These are phyloP conservation scores for Ogataea methylovora DNA, from an alignment of 805 yeast species.

Conservation along the genomic window DNA sequence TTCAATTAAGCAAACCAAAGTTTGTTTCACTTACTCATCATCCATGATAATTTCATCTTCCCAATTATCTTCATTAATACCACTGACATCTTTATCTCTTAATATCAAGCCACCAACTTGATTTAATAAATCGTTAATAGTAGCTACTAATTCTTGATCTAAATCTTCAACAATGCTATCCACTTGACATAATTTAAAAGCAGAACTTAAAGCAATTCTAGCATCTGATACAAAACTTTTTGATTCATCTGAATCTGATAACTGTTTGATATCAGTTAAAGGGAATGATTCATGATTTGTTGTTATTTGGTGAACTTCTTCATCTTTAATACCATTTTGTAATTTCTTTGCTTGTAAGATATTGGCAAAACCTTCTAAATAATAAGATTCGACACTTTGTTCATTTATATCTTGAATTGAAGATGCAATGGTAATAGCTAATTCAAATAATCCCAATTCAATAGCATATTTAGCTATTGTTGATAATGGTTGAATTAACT, in stretches of 20 bases:
- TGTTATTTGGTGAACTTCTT: slow-evolving; percentile 13
- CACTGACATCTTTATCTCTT: slow-evolving; percentile 27
- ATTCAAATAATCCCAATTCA: slow-evolving; percentile 68
- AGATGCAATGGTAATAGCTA: slow-evolving; percentile 57
- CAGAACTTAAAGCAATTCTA: slow-evolving; percentile 31
- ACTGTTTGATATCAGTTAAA: slow-evolving; percentile 12
- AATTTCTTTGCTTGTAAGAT: slow-evolving; percentile 36
- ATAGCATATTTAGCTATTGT: slow-evolving; percentile 68
- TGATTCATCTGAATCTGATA: slow-evolving; percentile 23
- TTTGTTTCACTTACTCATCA: too few relatives aligned
- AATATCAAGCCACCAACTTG: slow-evolving; percentile 57
- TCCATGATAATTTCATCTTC: slow-evolving; percentile 42
- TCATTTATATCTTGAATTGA: slow-evolving; percentile 76
- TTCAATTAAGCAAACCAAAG: not conserved
- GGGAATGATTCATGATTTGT: slow-evolving; percentile 36
- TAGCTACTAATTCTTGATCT: slow-evolving; percentile 52
- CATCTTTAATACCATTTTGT: slow-evolving; percentile 15
- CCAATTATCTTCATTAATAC: slow-evolving; percentile 39
- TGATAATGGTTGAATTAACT: slow-evolving; percentile 64
- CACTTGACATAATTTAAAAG: slow-evolving; percentile 26
- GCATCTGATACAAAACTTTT: slow-evolving; percentile 29
- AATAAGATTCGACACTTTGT: slow-evolving; percentile 71
- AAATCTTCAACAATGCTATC: slow-evolving; percentile 31
- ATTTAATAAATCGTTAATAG: slow-evolving; percentile 40
- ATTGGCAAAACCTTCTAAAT: slow-evolving; percentile 75